These are phyloP conservation scores for Phaeosphaeria sp. DNA, from an alignment of 2,329 filamentous ascomycete species.

Conservation along the genomic window DNA sequence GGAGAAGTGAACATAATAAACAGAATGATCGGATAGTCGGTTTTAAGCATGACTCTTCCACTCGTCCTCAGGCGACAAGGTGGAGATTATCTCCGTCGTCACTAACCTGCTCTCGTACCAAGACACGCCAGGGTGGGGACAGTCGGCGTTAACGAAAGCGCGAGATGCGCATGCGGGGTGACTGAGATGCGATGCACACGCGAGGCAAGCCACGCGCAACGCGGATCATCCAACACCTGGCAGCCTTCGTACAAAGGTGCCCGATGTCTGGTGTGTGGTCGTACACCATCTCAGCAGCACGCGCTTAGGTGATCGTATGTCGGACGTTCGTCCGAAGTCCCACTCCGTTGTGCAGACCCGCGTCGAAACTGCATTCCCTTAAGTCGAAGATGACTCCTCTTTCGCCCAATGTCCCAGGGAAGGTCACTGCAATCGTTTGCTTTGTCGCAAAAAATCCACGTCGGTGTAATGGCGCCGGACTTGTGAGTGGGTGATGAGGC, in stretches of 20 bases:
- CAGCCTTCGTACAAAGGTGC: not conserved
- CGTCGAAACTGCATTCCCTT: not conserved
- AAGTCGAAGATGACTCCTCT: not conserved
- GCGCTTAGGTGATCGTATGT: not conserved
- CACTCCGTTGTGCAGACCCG: not conserved
- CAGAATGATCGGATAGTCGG: not conserved
- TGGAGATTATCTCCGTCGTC: conserved; percentile 14
- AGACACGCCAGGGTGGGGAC: conserved; percentile 3
- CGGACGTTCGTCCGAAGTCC: not conserved
- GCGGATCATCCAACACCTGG: not conserved
- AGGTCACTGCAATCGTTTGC: not conserved
- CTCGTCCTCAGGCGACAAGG: not conserved
- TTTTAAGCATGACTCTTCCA: not conserved
- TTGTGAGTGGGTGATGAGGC: not conserved
- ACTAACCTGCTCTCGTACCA: conserved; percentile 2
- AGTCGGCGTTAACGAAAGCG: conserved; percentile 19
- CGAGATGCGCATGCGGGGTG: conserved; percentile 12
- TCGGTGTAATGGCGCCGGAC: not conserved
- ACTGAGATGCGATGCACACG: not conserved
- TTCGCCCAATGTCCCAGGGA: not conserved
- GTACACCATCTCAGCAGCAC: not conserved
- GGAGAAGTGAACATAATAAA: not conserved
- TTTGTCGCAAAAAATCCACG: not conserved
- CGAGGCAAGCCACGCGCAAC: not conserved
- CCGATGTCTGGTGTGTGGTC: not conserved